Conservation (phyloP, 192 early-diverging fungal species). For the Backusella tarrabulga region DNA sequence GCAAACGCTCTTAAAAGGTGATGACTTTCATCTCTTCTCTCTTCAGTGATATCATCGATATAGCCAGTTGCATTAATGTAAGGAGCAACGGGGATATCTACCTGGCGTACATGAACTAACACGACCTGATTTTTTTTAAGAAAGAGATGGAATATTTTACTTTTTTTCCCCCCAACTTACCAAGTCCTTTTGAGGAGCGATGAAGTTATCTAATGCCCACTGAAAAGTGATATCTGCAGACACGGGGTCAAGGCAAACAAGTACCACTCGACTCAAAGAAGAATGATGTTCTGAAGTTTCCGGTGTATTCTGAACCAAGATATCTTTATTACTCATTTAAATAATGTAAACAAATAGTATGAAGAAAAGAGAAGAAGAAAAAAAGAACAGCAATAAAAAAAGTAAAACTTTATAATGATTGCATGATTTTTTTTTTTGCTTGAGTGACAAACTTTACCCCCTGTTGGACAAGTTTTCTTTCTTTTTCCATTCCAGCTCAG, state of each 20-base stretch:
- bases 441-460: neutral
- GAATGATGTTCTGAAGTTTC: neutral
- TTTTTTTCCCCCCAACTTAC: slow-evolving; percentile 7
- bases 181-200: slow-evolving; percentile 22
- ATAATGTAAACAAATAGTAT: neutral
- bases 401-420: neutral
- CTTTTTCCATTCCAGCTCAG: neutral
- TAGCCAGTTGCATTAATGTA: slow-evolving; percentile 25
- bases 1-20: slow-evolving; percentile 20
- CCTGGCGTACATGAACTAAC: slow-evolving; percentile 26
- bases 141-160: neutral
- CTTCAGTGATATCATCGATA: slow-evolving; percentile 17
- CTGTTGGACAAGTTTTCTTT: neutral
- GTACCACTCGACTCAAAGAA: slow-evolving; percentile 18
- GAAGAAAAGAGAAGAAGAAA: neutral
- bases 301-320: neutral
- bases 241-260: slow-evolving; percentile 24
- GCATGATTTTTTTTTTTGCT: slow-evolving; percentile 6
- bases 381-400: neutral
- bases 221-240: slow-evolving; percentile 23
- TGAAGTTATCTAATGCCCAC: slow-evolving; percentile 32
- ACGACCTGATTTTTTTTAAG: slow-evolving; percentile 10
- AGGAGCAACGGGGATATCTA: slow-evolving; percentile 25
- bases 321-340: neutral
- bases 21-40: slow-evolving; percentile 34